phyloP scores from a whole-genome alignment of 352 stramenopile species.

The Globisporangium cederbergense region DNA sequence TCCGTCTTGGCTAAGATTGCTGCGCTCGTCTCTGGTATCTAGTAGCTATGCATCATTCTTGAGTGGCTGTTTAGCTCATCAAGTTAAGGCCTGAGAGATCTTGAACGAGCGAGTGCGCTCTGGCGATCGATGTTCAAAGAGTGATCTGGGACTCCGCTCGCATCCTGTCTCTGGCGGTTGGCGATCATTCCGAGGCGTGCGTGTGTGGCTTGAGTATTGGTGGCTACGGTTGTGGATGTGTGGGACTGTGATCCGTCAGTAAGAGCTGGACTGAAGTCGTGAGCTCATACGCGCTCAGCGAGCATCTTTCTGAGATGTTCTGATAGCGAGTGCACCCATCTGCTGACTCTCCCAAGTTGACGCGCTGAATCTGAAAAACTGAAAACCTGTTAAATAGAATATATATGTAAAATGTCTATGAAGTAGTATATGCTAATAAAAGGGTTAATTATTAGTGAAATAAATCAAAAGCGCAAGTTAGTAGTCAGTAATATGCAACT shows the following conservation, averaged over 20 bases:
- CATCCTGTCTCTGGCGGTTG: neutral
- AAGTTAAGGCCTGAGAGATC: neutral
- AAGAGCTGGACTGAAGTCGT: neutral
- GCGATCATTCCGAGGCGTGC: slow-evolving; percentile 1
- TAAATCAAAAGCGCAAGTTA: neutral
- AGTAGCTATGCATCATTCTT: too few relatives aligned
- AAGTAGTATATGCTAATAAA: neutral
- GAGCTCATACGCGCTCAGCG: neutral
- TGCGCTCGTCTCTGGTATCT: too few relatives aligned
- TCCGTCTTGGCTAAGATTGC: neutral
- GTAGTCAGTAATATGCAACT: neutral
- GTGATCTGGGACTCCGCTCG: neutral
- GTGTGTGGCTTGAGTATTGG: neutral
- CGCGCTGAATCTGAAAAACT: neutral
- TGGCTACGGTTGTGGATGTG: neutral
- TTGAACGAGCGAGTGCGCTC: neutral
- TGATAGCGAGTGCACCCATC: slow-evolving; percentile 14
- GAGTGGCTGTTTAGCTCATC: neutral
- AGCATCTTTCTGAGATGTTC: slow-evolving; percentile 6
- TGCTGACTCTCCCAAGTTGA: slow-evolving; percentile 3
- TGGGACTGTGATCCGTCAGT: neutral
- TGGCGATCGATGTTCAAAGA: slow-evolving; percentile 1
- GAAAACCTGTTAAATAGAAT: neutral
- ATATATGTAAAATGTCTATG: neutral
- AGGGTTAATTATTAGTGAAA: too few relatives aligned